Evolutionary conservation across 176 grass and related monocot genomes (phyloP).

Genomic region (Olyra latifolia): DNA sequence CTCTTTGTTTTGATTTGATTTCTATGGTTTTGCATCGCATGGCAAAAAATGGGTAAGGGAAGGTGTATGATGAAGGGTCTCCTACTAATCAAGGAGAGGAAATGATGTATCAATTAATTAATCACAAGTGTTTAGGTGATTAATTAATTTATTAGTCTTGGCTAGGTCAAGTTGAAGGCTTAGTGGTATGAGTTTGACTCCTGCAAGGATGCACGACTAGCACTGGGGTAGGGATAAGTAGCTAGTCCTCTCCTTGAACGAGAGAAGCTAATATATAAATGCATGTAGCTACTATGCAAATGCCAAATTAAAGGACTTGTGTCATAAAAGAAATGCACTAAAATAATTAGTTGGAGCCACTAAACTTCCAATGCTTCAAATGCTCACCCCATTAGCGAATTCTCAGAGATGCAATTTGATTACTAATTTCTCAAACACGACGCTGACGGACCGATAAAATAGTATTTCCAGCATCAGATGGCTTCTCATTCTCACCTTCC

Average conservation of each 20-base stretch:
- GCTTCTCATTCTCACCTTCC: neutral
- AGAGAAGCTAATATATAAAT: neutral
- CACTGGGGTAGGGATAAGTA: neutral
- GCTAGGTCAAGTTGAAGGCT: neutral
- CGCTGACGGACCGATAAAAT: neutral
- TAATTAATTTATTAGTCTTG: neutral
- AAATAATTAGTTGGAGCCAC: neutral
- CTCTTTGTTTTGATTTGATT: neutral
- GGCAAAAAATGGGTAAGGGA: neutral
- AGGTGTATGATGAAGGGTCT: conserved; percentile 6
- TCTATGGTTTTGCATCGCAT: conserved; percentile 19
- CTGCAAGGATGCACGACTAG: neutral
- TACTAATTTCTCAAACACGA: neutral
- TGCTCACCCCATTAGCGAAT: neutral
- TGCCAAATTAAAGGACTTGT: neutral
- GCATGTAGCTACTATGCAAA: conserved; percentile 11
- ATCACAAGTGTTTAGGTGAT: neutral
- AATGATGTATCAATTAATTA: conserved; percentile 27
- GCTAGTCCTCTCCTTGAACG: neutral
- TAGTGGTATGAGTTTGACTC: conserved; percentile 1
- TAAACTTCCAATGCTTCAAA: neutral
- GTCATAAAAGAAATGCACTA: neutral
- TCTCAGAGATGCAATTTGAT: neutral
- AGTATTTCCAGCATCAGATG: neutral
- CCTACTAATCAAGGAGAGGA: neutral